A percentile compares a stretch with the other conserved stretches of the same genome.
Evolutionary conservation across 2,329 filamentous ascomycete species (phyloP).

Genomic region (Cladosporium colombiae): DNA sequence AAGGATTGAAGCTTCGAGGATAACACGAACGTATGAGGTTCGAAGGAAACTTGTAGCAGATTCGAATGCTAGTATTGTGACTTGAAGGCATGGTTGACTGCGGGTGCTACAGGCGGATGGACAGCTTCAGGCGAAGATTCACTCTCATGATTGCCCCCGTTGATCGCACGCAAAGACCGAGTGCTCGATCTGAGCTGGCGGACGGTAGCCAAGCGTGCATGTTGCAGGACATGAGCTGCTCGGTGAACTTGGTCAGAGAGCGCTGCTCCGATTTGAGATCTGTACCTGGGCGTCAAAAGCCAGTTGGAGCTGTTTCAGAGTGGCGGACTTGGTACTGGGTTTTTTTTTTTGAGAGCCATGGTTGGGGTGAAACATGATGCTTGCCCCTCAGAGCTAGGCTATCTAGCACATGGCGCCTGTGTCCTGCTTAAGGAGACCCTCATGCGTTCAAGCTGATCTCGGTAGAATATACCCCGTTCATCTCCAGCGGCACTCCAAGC

Average conservation of each 20-base stretch:
- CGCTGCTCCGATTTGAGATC: neutral
- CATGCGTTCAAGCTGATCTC: neutral
- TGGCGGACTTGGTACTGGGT: neutral
- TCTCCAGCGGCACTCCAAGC: neutral
- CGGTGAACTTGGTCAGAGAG: neutral
- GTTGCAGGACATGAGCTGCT: neutral
- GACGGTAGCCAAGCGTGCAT: neutral
- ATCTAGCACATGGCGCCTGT: neutral
- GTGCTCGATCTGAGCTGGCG: neutral
- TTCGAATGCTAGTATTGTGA: neutral
- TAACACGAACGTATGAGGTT: neutral
- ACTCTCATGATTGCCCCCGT: neutral
- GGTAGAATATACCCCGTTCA: neutral
- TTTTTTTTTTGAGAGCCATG: neutral
- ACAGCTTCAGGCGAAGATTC: neutral
- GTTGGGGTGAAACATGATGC: neutral
- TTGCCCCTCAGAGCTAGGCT: neutral
- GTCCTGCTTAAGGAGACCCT: neutral
- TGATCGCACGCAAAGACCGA: neutral
- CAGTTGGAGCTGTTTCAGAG: neutral
- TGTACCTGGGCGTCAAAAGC: neutral
- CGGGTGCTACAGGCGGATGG: neutral
- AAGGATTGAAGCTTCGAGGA: slow-evolving; percentile 1
- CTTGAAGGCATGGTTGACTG: neutral
- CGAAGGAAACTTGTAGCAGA: neutral